Base-by-base conservation (phyloP, 177 flowering plant species). In the Tripterygium wilfordii region DNA sequence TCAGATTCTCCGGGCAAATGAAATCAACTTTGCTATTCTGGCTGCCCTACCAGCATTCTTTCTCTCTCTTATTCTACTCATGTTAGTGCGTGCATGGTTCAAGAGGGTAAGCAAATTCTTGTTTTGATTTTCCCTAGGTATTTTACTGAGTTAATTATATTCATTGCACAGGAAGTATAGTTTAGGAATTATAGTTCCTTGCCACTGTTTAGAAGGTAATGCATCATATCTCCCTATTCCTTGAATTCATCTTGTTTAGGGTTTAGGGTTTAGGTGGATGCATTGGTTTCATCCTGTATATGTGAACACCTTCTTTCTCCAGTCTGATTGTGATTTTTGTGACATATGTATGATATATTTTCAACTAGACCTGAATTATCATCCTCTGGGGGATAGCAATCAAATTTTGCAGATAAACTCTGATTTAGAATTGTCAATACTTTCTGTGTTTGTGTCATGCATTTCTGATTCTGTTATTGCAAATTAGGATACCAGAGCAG, bases 21-120 rank as follows among this genome's bases (percentile, higher is more conserved):
- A 92, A 67, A 92, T 92, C 65, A 92, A 92, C 67, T 89, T 92
- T 74, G 97, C 99, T 5, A 61, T 92, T 65, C 77, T 92, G 36
- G 99, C 99, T 58, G 97, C 99, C 36, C 79, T 92, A 51, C 97
- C 99, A n/a, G 99, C 99, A 44, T 89, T 89, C 55, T 71, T 73
- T 69, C 75, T 92, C 52, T 77, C 79, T 17, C 69, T 86, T 55
- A 6, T 64, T 54, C 54, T 84, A 61, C 63, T 85, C 27, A 74
- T 75, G 84, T 31, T 81, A 57, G 56, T 78, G 20, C 89, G 96
- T 20, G 74, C 88, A 54, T 87, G 97, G 97, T 36, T 75, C 29
- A 86, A 65, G 49, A 68, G 71, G 88, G 98, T 84, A 60, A 64
- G 5, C 24, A 32, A 7, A 14, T 10, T 26, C 26, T 17, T 41